Conservation (phyloP, 306 rosid genomes). For the Ammopiptanthus mongolicus region DNA sequence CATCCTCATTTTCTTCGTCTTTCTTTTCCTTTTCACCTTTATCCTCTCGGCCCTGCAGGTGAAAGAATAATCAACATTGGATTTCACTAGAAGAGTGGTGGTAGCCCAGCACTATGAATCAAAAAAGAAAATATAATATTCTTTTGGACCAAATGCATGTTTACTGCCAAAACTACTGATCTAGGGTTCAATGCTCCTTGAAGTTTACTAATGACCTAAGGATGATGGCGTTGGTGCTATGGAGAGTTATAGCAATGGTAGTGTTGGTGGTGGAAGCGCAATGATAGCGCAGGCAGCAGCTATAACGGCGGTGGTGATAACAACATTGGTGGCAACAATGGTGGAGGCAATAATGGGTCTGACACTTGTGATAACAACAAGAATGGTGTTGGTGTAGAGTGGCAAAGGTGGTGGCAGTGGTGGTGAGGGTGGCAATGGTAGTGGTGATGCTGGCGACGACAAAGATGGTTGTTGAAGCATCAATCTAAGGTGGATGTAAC, state of each 20-base stretch:
- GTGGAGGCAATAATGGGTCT: not conserved
- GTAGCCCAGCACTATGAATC: not conserved
- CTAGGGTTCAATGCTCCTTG: not conserved
- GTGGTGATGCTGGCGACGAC: not conserved
- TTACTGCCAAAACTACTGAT: not conserved
- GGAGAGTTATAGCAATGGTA: not conserved
- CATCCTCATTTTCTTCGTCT: constrained; percentile 46
- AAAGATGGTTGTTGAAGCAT: not conserved
- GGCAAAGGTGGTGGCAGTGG: not conserved
- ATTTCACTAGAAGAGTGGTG: not conserved
- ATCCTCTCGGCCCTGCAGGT: constrained; percentile 31
- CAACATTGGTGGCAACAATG: not conserved
- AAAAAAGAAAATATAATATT: not conserved
- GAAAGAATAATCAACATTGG: constrained; percentile 7
- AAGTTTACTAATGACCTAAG: no score
- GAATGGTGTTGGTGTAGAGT: not conserved
- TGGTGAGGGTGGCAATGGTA: not conserved
- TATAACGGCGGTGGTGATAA: not conserved
- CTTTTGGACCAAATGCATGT: not conserved
- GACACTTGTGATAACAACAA: not conserved
- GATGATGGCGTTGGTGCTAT: no score
- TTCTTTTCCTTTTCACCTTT: constrained; percentile 28
- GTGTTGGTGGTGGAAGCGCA: not conserved
- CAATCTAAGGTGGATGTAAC: not conserved
- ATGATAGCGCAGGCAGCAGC: not conserved